phyloP scores from a whole-genome alignment of 78 protist genomes.

The Dictyostelium firmibasis region DNA sequence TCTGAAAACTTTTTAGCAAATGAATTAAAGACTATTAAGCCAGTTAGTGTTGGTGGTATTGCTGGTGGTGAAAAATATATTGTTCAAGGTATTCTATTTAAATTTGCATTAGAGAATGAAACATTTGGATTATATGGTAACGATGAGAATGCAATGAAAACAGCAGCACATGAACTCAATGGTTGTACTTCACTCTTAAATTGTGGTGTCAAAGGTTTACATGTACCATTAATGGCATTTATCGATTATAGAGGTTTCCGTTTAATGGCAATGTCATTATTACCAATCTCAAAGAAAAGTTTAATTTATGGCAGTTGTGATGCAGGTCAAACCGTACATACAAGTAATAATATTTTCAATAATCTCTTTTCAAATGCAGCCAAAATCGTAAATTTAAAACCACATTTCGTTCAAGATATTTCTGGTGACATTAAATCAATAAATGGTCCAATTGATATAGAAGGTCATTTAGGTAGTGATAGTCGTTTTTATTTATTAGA shows the following conservation, averaged over 20 bases:
- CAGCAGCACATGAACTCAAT: conserved; percentile 80
- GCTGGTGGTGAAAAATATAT: conserved; percentile 88
- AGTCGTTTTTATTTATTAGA: conserved; percentile 77
- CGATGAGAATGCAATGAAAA: conserved; percentile 84
- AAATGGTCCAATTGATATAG: conserved; percentile 70
- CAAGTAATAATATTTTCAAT: conserved; percentile 58
- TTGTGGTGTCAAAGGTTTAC: conserved; percentile 67
- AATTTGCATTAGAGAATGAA: conserved; percentile 80
- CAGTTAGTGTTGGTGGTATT: conserved; percentile 84
- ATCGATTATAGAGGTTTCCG: conserved; percentile 84
- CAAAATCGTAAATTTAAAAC: conserved; percentile 65
- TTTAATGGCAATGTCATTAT: conserved; percentile 66
- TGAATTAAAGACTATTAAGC: conserved; percentile 74
- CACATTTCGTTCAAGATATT: conserved; percentile 64
- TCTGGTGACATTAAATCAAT: conserved; percentile 41
- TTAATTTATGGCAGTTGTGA: conserved; percentile 77
- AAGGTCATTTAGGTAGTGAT: conserved; percentile 80
- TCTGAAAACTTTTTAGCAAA: conserved; percentile 70
- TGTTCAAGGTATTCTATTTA: conserved; percentile 82
- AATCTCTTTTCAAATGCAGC: conserved; percentile 51
- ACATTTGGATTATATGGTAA: conserved; percentile 74
- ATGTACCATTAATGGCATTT: conserved; percentile 82
- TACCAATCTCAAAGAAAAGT: conserved; percentile 64
- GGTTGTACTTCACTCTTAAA: conserved; percentile 74
- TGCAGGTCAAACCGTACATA: conserved; percentile 80